A percentile compares a stretch with the other conserved stretches of the same genome.
phyloP scores from a whole-genome alignment of 371 early-diverging fungal species.

The Rhizopus delemar region DNA sequence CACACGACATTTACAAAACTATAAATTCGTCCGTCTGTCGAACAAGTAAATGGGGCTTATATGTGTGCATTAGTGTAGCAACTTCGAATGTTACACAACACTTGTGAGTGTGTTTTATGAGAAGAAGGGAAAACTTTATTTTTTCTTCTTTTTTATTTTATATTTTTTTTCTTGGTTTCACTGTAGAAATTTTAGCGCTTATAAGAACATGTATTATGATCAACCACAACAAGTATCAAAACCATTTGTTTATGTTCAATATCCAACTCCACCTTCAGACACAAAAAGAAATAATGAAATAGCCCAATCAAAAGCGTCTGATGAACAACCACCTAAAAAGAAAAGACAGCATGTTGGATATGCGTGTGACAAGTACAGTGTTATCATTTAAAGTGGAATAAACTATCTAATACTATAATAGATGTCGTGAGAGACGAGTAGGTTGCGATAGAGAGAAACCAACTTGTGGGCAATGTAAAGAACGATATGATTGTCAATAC shows the following conservation, averaged over 20 bases:
- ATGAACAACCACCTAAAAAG: conserved; percentile 23
- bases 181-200: not conserved
- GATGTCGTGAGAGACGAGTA: conserved; percentile 40
- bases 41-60: too few relatives aligned
- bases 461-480: conserved; percentile 33
- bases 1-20: not conserved
- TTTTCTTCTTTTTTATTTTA: not conserved
- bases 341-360: conserved; percentile 38
- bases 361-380: conserved; percentile 39
- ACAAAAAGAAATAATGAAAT: not conserved
- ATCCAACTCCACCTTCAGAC: conserved; percentile 7
- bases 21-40: not conserved
- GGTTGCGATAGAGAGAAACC: conserved; percentile 40
- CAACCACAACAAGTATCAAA: conserved; percentile 11
- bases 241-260: conserved; percentile 23
- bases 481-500: conserved; percentile 30
- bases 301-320: not conserved
- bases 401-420: conserved; percentile 1
- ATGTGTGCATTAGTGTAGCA: too few relatives aligned
- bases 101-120: not conserved
- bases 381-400: not conserved
- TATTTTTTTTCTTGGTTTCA: conserved; percentile 3
- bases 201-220: conserved; percentile 14
- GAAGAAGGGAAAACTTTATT: not conserved
- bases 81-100: not conserved